These are phyloP conservation scores for Hibiscus syriacus DNA, from an alignment of 345 rosid species.

Conservation along the genomic window DNA sequence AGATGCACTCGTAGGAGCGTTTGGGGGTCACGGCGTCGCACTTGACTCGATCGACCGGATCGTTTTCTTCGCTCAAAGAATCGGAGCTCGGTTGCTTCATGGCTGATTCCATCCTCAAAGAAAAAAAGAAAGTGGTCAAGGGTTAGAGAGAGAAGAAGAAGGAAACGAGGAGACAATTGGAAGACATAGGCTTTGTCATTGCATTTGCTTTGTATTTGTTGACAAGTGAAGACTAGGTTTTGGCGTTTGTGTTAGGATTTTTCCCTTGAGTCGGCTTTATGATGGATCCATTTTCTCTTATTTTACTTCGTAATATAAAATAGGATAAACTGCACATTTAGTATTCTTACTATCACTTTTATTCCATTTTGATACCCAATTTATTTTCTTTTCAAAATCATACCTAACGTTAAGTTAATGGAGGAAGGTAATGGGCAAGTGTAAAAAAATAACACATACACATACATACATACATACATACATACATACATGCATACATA, in stretches of 20 bases:
- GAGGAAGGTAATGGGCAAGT: too few relatives aligned
- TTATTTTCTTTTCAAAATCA: too few relatives aligned
- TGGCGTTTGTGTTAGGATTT: constrained; percentile 26
- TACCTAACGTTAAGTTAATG: too few relatives aligned
- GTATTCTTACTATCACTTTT: too few relatives aligned
- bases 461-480: too few relatives aligned
- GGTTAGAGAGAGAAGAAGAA: neutral
- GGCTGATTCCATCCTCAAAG: constrained; percentile 21
- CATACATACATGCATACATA: too few relatives aligned
- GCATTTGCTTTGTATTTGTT: constrained; percentile 22
- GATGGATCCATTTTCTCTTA: too few relatives aligned
- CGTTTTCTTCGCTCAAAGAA: constrained; percentile 27
- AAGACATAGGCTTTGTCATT: constrained; percentile 2
- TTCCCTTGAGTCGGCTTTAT: neutral
- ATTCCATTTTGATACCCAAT: too few relatives aligned
- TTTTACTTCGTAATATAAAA: too few relatives aligned
- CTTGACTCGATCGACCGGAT: constrained; percentile 22
- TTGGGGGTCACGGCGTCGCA: constrained; percentile 6
- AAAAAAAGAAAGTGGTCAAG: neutral
- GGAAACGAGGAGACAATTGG: constrained; percentile 24
- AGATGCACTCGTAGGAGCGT: constrained; percentile 58
- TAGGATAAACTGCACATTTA: too few relatives aligned
- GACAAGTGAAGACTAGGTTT: constrained; percentile 15
- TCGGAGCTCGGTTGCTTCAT: constrained; percentile 23
- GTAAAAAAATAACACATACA: too few relatives aligned